Conservation (phyloP, 2,329 filamentous ascomycete species). For the Pseudogymnoascus pannorum region DNA sequence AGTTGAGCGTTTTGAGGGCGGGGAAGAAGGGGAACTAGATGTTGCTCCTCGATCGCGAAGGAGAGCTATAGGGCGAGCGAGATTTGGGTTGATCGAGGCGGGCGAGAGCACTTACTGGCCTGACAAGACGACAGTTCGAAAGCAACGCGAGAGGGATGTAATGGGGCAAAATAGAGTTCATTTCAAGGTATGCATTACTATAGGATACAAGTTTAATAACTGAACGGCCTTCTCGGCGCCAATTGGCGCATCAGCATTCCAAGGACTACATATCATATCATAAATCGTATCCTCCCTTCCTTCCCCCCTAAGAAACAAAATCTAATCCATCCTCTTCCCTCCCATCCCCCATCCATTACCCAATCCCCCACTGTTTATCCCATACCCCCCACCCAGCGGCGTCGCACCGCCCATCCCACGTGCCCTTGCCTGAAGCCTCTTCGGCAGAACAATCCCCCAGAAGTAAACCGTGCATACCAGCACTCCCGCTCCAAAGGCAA, state of each 20-base stretch:
- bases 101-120: background rate
- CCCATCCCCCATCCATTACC: slow-evolving; percentile 21
- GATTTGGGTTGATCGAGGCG: background rate
- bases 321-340: slow-evolving; percentile 14
- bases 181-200: background rate
- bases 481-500: slow-evolving; percentile 50
- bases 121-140: background rate
- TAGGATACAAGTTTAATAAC: slow-evolving; percentile 5
- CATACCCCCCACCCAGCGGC: slow-evolving; percentile 19
- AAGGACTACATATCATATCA: slow-evolving; percentile 6
- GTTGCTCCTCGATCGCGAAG: background rate
- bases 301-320: background rate
- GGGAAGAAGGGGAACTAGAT: background rate
- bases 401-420: slow-evolving; percentile 22
- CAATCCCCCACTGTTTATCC: slow-evolving; percentile 18
- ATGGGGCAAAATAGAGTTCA: background rate
- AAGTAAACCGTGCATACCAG: slow-evolving; percentile 52
- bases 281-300: background rate
- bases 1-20: background rate
- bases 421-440: slow-evolving; percentile 22
- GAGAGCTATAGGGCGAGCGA: no score
- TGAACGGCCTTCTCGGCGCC: background rate
- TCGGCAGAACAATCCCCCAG: slow-evolving; percentile 51
- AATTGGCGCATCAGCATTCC: background rate
- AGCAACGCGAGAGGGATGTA: background rate